Conservation (phyloP, 371 early-diverging fungal species). For the Apophysomyces ossiformis region DNA sequence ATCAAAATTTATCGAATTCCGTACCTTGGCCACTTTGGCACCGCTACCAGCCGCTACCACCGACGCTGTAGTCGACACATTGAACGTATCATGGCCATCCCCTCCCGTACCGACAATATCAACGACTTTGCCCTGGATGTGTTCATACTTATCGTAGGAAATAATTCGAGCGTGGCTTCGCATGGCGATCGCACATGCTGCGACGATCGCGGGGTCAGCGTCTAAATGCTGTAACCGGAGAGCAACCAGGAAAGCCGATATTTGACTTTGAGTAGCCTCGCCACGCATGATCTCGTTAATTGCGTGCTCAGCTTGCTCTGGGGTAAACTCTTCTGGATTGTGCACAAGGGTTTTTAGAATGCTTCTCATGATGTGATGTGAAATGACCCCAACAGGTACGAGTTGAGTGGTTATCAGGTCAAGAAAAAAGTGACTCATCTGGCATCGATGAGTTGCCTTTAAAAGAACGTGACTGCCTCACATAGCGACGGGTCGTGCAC, state of each 20-base stretch:
- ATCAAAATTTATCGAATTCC: slow-evolving; percentile 6
- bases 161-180: slow-evolving; percentile 62
- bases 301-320: slow-evolving; percentile 66
- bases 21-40: slow-evolving; percentile 90
- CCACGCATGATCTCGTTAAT: slow-evolving; percentile 80
- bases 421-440: slow-evolving; percentile 7
- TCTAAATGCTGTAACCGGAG: slow-evolving; percentile 76
- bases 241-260: slow-evolving; percentile 82
- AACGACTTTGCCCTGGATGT: slow-evolving; percentile 58
- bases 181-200: slow-evolving; percentile 76
- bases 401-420: not conserved
- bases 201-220: slow-evolving; percentile 77
- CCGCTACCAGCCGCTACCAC: slow-evolving; percentile 95
- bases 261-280: slow-evolving; percentile 79
- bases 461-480: not conserved
- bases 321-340: slow-evolving; percentile 67
- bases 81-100: slow-evolving; percentile 97
- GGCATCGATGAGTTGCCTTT: not conserved
- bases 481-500: not conserved
- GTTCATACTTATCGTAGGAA: slow-evolving; percentile 46
- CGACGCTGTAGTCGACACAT: slow-evolving; percentile 92
- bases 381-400: not conserved
- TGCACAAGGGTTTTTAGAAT: slow-evolving; percentile 68
- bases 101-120: slow-evolving; percentile 99
- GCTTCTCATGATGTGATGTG: slow-evolving; percentile 37